Conservation (phyloP, 2,329 filamentous ascomycete species). For the Diaporthe sp. region DNA sequence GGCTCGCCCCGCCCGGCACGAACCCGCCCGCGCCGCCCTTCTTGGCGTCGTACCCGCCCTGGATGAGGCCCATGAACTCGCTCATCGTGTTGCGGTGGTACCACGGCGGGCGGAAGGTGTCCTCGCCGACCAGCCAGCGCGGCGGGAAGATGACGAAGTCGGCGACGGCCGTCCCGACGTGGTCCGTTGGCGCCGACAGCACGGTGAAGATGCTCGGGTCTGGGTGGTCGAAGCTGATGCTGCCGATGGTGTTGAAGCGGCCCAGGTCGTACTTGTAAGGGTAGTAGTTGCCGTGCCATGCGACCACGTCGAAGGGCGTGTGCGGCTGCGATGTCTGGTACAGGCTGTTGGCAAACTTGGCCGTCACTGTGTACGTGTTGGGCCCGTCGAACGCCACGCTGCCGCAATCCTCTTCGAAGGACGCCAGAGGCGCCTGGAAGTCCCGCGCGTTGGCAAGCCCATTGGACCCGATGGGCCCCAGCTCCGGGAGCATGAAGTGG, state of each 20-base stretch:
- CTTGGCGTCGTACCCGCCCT: conserved; percentile 73
- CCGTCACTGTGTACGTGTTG: conserved; percentile 62
- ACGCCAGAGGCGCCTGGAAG: conserved; percentile 79
- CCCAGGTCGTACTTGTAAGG: conserved; percentile 87
- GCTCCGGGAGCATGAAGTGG: conserved; percentile 78
- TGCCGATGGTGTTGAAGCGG: conserved; percentile 81
- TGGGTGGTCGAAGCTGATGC: conserved; percentile 81
- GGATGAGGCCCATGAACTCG: conserved; percentile 74
- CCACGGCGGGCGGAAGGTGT: conserved; percentile 80
- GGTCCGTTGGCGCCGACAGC: conserved; percentile 71
- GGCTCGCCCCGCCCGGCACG: conserved; percentile 68
- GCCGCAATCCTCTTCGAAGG: conserved; percentile 71
- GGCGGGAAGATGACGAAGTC: conserved; percentile 82
- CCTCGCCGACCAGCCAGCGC: conserved; percentile 76
- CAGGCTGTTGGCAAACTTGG: conserved; percentile 76
- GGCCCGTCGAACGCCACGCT: conserved; percentile 53
- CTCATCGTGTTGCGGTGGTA: conserved; percentile 79
- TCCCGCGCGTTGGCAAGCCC: conserved; percentile 81
- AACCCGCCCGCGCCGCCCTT: conserved; percentile 65
- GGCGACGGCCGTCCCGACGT: conserved; percentile 73
- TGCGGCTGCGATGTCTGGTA: conserved; percentile 76
- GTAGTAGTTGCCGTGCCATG: conserved; percentile 85
- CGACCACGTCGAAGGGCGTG: conserved; percentile 83
- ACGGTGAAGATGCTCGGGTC: conserved; percentile 85
- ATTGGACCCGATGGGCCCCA: conserved; percentile 80